Conservation (phyloP, 208 protist genomes). For the Herpetomonas samuelpessoai region DNA sequence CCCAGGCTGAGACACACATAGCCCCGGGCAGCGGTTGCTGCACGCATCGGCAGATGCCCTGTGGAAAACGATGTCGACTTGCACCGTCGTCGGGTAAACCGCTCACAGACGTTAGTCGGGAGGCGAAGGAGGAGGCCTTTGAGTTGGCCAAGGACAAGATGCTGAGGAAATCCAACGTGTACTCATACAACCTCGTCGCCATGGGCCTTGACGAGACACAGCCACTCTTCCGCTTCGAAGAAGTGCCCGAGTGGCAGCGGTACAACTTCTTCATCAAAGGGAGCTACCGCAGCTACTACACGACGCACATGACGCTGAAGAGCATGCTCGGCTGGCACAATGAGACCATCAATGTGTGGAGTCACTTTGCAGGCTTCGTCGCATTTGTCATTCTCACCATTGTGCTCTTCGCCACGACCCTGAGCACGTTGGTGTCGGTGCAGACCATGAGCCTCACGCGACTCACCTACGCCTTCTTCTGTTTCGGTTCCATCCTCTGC, state of each 20-base stretch:
- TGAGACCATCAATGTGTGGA: conserved; percentile 87
- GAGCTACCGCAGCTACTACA: conserved; percentile 75
- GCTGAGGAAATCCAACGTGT: background rate
- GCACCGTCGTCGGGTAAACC: background rate
- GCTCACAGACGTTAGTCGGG: background rate
- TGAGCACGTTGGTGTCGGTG: conserved; percentile 21
- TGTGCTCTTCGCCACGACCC: conserved; percentile 29
- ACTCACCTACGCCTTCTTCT: conserved; percentile 29
- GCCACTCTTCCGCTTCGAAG: conserved; percentile 40
- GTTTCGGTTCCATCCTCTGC: conserved; percentile 31
- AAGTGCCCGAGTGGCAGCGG: conserved; percentile 39
- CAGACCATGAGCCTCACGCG: conserved; percentile 19
- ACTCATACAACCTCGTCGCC: conserved; percentile 14
- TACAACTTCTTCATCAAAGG: conserved; percentile 53
- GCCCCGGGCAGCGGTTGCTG: background rate
- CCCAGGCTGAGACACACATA: background rate
- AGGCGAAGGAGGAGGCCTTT: background rate
- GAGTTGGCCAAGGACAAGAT: background rate
- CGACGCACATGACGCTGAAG: conserved; percentile 35
- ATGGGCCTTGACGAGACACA: conserved; percentile 14
- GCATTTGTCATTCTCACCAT: conserved; percentile 51
- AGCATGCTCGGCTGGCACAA: conserved; percentile 82
- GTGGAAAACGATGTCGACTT: background rate
- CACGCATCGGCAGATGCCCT: background rate
- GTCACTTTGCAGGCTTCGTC: conserved; percentile 66